Conservation (phyloP, 2,329 filamentous ascomycete genomes). For the Aspergillus fumigatiaffinis region DNA sequence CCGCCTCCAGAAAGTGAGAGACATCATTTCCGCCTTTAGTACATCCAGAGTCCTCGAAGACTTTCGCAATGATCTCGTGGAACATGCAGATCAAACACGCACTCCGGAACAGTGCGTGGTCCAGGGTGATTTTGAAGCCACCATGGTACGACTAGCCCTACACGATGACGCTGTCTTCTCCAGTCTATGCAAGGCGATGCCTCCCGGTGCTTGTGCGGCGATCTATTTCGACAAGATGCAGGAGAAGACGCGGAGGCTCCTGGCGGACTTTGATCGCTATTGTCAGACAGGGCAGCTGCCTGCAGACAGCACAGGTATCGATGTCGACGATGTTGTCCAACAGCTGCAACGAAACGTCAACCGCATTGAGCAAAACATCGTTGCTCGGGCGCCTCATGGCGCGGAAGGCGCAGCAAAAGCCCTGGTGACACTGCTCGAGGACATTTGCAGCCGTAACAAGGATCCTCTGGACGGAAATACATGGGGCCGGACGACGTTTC, state of each 20-base stretch:
- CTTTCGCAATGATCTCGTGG: constrained; percentile 38
- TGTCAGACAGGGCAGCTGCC: constrained; percentile 29
- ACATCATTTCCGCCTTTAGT: constrained; percentile 46
- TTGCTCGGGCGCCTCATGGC: constrained; percentile 32
- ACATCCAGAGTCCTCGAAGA: constrained; percentile 38
- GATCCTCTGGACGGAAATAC: constrained; percentile 36
- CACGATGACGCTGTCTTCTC: constrained; percentile 42
- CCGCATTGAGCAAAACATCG: constrained; percentile 31
- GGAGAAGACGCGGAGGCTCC: constrained; percentile 30
- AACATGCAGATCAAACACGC: constrained; percentile 28
- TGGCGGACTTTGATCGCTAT: constrained; percentile 40
- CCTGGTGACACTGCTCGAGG: constrained; percentile 36
- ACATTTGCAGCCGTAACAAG: constrained; percentile 35
- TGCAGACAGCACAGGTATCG: constrained; percentile 16
- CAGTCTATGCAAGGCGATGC: constrained; percentile 41
- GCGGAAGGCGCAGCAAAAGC: constrained; percentile 35
- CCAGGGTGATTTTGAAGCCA: constrained; percentile 43
- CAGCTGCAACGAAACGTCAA: constrained; percentile 28
- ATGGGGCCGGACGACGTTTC: constrained; percentile 31
- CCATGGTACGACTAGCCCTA: constrained; percentile 43
- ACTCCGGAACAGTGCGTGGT: constrained; percentile 42
- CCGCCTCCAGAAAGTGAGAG: constrained; percentile 38
- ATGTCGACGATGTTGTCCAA: constrained; percentile 30
- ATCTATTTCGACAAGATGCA: constrained; percentile 44
- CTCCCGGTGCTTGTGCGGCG: constrained; percentile 37